A percentile compares a stretch with the other conserved stretches of the same genome.
Evolutionary conservation across 306 rosid species (phyloP).

Genomic region (Nissolia schottii): DNA sequence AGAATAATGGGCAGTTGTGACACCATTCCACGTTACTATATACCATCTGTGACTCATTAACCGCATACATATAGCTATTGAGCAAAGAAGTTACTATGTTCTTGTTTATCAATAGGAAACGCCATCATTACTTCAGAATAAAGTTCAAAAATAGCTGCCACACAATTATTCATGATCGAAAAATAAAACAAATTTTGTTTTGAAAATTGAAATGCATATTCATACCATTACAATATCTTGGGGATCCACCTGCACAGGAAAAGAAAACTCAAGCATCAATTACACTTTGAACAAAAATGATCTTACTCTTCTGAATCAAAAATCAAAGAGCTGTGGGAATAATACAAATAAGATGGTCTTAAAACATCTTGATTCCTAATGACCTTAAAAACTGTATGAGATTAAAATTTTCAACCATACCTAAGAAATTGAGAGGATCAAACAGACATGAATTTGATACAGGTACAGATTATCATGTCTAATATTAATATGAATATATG

Average conservation of each 20-base stretch:
- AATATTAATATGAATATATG: background rate
- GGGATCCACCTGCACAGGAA: conserved; percentile 86
- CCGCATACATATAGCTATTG: background rate
- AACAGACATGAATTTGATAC: background rate
- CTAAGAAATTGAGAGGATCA: background rate
- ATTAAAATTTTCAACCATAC: background rate
- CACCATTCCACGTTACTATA: background rate
- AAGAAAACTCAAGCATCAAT: conserved; percentile 20
- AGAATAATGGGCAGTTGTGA: background rate
- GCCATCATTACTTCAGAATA: background rate
- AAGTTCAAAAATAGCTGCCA: too few species aligned
- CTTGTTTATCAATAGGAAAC: background rate
- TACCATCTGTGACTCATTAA: background rate
- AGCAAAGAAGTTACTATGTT: background rate
- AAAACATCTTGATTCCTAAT: background rate
- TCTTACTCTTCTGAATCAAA: conserved; percentile 7
- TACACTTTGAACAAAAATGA: background rate
- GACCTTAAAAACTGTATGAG: background rate
- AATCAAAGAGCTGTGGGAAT: background rate
- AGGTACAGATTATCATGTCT: background rate
- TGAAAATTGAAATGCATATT: conserved; percentile 12
- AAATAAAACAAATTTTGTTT: background rate
- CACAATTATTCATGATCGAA: conserved; percentile 3
- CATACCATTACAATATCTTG: conserved; percentile 98
- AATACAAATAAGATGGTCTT: background rate